Percentiles rank a stretch among this genome's conserved stretches.
Evolutionary conservation across 305 asterid genomes (phyloP).

Genomic region (Fraxinus baroniana): DNA sequence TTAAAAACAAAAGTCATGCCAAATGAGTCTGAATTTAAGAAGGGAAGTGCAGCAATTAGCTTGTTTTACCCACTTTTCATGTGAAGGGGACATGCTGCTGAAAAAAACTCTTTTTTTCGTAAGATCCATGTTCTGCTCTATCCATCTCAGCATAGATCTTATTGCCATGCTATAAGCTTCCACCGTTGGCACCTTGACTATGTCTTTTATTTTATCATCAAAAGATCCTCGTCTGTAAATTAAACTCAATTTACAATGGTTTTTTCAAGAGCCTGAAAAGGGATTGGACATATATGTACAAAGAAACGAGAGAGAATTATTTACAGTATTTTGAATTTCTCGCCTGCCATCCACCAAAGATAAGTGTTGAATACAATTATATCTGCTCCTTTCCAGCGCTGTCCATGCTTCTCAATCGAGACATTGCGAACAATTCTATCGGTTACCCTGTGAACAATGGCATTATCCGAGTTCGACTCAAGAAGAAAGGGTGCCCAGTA

Average conservation of each 20-base stretch:
- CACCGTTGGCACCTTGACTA: conserved; percentile 22
- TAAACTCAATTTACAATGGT: neutral
- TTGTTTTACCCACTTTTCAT: conserved; percentile 32
- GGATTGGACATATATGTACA: neutral
- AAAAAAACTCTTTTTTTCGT: conserved; percentile 35
- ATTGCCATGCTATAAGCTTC: conserved; percentile 43
- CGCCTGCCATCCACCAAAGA: conserved; percentile 68
- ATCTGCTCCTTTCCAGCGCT: conserved; percentile 62
- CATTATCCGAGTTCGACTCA: conserved; percentile 73
- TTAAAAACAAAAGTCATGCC: neutral
- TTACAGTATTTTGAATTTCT: conserved; percentile 40
- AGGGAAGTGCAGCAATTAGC: neutral
- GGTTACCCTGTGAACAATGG: conserved; percentile 41
- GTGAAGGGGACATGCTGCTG: conserved; percentile 43
- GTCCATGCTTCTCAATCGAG: conserved; percentile 52
- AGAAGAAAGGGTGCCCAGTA: conserved; percentile 79
- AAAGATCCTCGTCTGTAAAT: conserved; percentile 34
- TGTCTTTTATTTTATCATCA: conserved; percentile 30
- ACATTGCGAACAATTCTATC: conserved; percentile 57
- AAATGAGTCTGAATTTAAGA: neutral
- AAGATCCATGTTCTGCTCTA: conserved; percentile 37
- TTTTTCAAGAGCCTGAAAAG: neutral
- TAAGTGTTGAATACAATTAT: conserved; percentile 72
- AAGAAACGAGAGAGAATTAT: neutral
- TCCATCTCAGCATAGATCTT: conserved; percentile 39